These are phyloP conservation scores for Quillaja saponaria DNA, from an alignment of 306 rosid species.

Conservation along the genomic window DNA sequence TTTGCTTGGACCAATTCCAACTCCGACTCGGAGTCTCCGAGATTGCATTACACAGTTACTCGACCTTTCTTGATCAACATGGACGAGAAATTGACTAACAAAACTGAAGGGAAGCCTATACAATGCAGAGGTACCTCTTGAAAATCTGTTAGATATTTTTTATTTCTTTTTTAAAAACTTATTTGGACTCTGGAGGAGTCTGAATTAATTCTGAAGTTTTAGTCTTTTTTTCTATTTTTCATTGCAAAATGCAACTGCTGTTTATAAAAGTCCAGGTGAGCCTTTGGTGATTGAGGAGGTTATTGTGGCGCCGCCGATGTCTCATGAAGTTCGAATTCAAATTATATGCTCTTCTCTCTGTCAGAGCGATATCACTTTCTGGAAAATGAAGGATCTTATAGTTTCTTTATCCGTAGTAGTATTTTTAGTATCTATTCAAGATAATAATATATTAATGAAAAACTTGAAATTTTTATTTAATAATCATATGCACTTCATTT, in stretches of 20 bases:
- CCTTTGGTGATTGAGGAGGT: conserved; percentile 53
- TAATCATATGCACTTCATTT: background rate
- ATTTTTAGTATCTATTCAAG: too few species aligned
- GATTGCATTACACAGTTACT: too few species aligned
- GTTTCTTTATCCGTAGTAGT: background rate
- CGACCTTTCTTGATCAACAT: too few species aligned
- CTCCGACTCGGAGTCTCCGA: too few species aligned
- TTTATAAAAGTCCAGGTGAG: conserved; percentile 49
- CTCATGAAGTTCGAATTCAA: conserved; percentile 49
- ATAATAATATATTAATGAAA: background rate
- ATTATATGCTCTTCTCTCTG: conserved; percentile 55
- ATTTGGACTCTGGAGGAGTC: too few species aligned
- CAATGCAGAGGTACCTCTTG: conserved; percentile 42
- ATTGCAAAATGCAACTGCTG: conserved; percentile 40
- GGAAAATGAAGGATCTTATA: conserved; percentile 48
- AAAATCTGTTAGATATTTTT: background rate
- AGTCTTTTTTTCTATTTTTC: background rate
- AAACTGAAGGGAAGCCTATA: conserved; percentile 38
- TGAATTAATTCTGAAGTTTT: background rate
- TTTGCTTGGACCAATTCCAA: too few species aligned
- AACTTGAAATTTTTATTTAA: background rate
- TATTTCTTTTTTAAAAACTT: too few species aligned
- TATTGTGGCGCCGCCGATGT: conserved; percentile 53
- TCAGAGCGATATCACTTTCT: conserved; percentile 47
- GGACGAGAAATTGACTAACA: too few species aligned